A percentile compares a stretch with the other conserved stretches of the same genome.
Evolutionary conservation across 495 filamentous ascomycete species (phyloP).

Genomic region (Trichoderma virens): DNA sequence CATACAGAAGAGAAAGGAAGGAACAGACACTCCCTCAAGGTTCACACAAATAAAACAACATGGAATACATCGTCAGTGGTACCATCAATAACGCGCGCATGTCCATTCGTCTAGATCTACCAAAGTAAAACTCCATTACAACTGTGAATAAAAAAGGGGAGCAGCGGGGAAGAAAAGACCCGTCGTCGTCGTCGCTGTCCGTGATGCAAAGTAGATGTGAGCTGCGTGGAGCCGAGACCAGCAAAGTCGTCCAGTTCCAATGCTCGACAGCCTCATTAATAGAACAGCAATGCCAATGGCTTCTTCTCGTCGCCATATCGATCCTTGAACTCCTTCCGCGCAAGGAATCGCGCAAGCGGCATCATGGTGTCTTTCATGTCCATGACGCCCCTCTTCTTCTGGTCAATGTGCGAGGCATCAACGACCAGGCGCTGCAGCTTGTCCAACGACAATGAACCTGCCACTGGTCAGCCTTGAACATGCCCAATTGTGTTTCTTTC

Average conservation of each 20-base stretch:
- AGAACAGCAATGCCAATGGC: slow-evolving; percentile 54
- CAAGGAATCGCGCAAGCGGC: slow-evolving; percentile 63
- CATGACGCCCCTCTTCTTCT: slow-evolving; percentile 84
- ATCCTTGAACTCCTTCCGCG: slow-evolving; percentile 57
- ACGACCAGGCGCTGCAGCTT: slow-evolving; percentile 73
- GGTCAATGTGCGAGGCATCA: slow-evolving; percentile 83
- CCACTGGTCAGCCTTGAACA: slow-evolving; percentile 8
- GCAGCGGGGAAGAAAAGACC: too few relatives aligned
- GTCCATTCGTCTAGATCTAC: not conserved
- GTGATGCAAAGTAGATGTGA: too few relatives aligned
- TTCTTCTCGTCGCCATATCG: slow-evolving; percentile 49
- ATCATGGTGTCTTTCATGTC: slow-evolving; percentile 87
- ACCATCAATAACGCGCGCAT: not conserved
- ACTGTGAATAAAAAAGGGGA: not conserved
- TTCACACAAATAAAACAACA: not conserved
- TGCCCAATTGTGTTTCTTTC: not conserved
- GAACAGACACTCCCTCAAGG: not conserved
- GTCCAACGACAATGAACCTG: slow-evolving; percentile 60
- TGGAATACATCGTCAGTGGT: not conserved
- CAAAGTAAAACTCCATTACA: not conserved
- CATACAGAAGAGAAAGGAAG: not conserved
- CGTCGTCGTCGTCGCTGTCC: too few relatives aligned
- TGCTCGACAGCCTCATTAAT: slow-evolving; percentile 21
- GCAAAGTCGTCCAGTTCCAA: not conserved
- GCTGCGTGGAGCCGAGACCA: too few relatives aligned